A percentile compares a stretch with the other conserved stretches of the same genome.
Conservation (phyloP, 352 stramenopile species). For the Phytophthora ohioensis region DNA sequence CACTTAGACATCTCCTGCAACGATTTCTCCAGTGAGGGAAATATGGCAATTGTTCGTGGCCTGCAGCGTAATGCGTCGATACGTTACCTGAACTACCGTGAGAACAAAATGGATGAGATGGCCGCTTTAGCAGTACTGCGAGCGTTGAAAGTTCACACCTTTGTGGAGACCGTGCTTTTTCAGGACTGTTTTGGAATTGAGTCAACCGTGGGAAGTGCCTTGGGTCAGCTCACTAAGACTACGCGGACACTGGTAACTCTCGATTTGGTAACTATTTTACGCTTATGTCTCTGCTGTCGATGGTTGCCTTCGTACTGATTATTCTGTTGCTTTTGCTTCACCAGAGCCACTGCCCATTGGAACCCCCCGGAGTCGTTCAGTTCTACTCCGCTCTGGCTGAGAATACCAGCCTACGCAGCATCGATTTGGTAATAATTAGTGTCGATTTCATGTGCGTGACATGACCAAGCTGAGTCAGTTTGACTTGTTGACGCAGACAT, state of each 20-base stretch:
- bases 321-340: slow-evolving; percentile 1
- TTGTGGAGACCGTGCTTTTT: slow-evolving; percentile 63
- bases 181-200: slow-evolving; percentile 62
- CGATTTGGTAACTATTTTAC: slow-evolving; percentile 53
- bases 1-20: slow-evolving; percentile 70
- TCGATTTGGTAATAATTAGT: slow-evolving; percentile 63
- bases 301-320: not conserved
- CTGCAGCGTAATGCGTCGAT: slow-evolving; percentile 59
- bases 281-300: not conserved
- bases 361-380: slow-evolving; percentile 64
- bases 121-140: slow-evolving; percentile 44
- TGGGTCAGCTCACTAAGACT: slow-evolving; percentile 41
- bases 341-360: slow-evolving; percentile 72
- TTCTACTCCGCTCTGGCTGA: slow-evolving; percentile 65
- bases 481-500: slow-evolving; percentile 44
- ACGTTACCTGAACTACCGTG: slow-evolving; percentile 60
- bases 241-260: slow-evolving; percentile 52
- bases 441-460: not conserved
- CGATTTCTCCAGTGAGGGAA: slow-evolving; percentile 45
- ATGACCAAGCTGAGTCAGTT: not conserved
- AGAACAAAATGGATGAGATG: slow-evolving; percentile 62
- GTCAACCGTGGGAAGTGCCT: slow-evolving; percentile 33
- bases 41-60: slow-evolving; percentile 54
- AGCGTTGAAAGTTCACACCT: slow-evolving; percentile 44
- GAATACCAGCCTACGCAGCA: slow-evolving; percentile 52